Evolutionary conservation across 108 stramenopile genomes (phyloP), one percentile per base, ranked within the genome.

Genomic region (Pseudonitzschia delicatissima): DNA sequence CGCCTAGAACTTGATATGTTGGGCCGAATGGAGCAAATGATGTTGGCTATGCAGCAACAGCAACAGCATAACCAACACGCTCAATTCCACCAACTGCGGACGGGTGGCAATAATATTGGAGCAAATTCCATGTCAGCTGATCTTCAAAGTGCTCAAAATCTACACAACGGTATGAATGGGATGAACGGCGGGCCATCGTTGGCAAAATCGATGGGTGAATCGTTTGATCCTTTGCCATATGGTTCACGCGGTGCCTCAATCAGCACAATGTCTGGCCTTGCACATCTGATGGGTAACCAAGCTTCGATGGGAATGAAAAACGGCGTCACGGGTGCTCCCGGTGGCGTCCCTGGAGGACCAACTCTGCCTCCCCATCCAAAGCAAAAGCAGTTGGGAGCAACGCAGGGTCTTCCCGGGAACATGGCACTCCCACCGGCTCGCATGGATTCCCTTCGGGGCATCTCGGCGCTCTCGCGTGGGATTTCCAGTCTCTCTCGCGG

Each of bases 311-410:
- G 62, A 20, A 42, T 71, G 27, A 71, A 55, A n/a, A 66, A 66
- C 21, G 45, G 28, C 32, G 25, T 72, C 35, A 21, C 64, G 6
- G 53, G 53, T 5, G 31, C 61, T 36, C 39, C 60, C 15, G 31
- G 47, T 48, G 57, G 52, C 36, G 0, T 12, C 31, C 29, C 28
- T 17, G 53, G 29, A 4, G 74, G 74, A 0, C 72, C 91, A 4
- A 88, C 88, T 4, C 64, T 93, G 8, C 88, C 88, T 33, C 88
- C 92, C 9, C 92, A 93, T 51, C 92, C 92, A 9, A 93, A 93
- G 51, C 88, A 90, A 50, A 93, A 90, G 64, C 68, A 70, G 17
- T 52, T 87, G 26, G 13, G 15, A 42, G 82, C 87, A 4, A 66
- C 79, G 1, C 72, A 67, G 21, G 53, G 52, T 52, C 36, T 84